A percentile compares a stretch with the other conserved stretches of the same genome.
These are phyloP conservation scores for Colletotrichum nymphaeae DNA, from an alignment of 2,329 filamentous ascomycete genomes.

Conservation along the genomic window DNA sequence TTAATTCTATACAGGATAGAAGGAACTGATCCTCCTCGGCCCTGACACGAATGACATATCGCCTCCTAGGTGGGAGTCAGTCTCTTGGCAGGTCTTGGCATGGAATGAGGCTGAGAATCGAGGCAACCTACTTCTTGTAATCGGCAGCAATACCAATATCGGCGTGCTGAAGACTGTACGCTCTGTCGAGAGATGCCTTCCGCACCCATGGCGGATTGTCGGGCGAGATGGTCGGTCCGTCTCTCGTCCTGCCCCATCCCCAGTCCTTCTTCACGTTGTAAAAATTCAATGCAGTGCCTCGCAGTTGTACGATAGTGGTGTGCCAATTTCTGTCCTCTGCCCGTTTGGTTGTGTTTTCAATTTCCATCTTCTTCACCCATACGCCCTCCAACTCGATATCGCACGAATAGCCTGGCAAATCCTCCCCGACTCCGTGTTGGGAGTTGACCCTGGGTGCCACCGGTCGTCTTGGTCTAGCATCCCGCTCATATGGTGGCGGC, in stretches of 20 bases:
- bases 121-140: conserved; percentile 70
- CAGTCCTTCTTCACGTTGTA: conserved; percentile 71
- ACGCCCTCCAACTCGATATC: conserved; percentile 66
- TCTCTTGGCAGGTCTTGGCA: conserved; percentile 34
- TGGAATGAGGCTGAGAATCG: conserved; percentile 19
- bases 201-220: conserved; percentile 64
- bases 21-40: conserved; percentile 81
- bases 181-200: conserved; percentile 68
- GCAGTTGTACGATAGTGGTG: conserved; percentile 70
- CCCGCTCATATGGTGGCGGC: conserved; percentile 58
- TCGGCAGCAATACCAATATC: conserved; percentile 81
- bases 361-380: conserved; percentile 74
- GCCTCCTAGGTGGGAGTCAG: conserved; percentile 53
- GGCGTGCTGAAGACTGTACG: conserved; percentile 80
- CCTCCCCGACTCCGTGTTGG: conserved; percentile 45
- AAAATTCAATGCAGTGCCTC: conserved; percentile 76
- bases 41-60: conserved; percentile 77
- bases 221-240: conserved; percentile 59
- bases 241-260: conserved; percentile 58
- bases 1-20: conserved; percentile 72
- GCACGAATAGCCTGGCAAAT: conserved; percentile 67
- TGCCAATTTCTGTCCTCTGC: conserved; percentile 73
- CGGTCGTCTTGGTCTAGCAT: conserved; percentile 41
- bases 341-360: conserved; percentile 72
- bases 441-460: conserved; percentile 28